Evolutionary conservation across 2,329 filamentous ascomycete species (phyloP).

Genomic region (Cladophialophora psammophila): DNA sequence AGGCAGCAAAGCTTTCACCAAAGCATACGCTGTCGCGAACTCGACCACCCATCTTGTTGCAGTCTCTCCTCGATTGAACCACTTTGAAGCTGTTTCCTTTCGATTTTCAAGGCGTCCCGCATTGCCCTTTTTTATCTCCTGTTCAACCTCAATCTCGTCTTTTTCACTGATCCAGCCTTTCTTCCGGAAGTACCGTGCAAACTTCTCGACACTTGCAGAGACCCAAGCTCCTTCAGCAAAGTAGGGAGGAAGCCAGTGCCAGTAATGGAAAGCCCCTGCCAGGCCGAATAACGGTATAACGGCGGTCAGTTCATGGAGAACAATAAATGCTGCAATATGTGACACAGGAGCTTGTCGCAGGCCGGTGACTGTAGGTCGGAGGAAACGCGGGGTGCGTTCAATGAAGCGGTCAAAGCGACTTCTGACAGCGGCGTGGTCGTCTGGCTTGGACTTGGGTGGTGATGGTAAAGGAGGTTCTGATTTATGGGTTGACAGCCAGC

Average conservation of each 20-base stretch:
- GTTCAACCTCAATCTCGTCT: slow-evolving; percentile 55
- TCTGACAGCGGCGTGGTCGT: slow-evolving; percentile 24
- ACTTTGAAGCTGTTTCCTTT: slow-evolving; percentile 17
- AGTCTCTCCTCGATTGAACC: slow-evolving; percentile 46
- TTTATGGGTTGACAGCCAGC: slow-evolving; percentile 22
- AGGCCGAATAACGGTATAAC: slow-evolving; percentile 79
- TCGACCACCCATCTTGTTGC: slow-evolving; percentile 66
- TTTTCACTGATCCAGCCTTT: slow-evolving; percentile 79
- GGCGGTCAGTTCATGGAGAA: slow-evolving; percentile 92
- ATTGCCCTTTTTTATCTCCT: slow-evolving; percentile 43
- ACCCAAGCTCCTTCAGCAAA: slow-evolving; percentile 62
- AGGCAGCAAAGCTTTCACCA: slow-evolving; percentile 86
- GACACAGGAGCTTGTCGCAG: slow-evolving; percentile 80
- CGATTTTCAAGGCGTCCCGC: slow-evolving; percentile 19
- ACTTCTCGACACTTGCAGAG: slow-evolving; percentile 71
- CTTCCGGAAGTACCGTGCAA: slow-evolving; percentile 76
- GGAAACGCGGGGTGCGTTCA: slow-evolving; percentile 36
- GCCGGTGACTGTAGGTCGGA: slow-evolving; percentile 31
- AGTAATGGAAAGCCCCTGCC: slow-evolving; percentile 80
- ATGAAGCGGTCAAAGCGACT: slow-evolving; percentile 38
- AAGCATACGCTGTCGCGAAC: slow-evolving; percentile 86
- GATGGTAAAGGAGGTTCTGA: slow-evolving; percentile 13
- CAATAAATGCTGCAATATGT: slow-evolving; percentile 83
- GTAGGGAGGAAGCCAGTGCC: slow-evolving; percentile 72
- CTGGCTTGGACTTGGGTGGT: slow-evolving; percentile 7